Evolutionary conservation across 495 filamentous ascomycete genomes (phyloP).

Genomic region (Talaromyces stipitatus): DNA sequence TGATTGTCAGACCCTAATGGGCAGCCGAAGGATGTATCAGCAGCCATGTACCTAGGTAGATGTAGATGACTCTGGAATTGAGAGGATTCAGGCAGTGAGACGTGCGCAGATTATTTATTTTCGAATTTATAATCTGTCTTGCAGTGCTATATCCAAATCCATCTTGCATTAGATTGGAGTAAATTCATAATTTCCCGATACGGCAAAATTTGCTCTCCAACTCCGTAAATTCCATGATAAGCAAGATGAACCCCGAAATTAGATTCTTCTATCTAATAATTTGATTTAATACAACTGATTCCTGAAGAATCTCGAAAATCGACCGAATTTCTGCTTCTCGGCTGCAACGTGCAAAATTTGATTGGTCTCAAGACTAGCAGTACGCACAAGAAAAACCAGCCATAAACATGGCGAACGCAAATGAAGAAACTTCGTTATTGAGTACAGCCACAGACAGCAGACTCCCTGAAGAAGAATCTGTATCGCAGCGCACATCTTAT

Average conservation of each 20-base stretch:
- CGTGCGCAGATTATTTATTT: neutral
- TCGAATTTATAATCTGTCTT: neutral
- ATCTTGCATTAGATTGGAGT: neutral
- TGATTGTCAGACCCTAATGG: conserved; percentile 14
- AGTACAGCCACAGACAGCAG: too few species aligned
- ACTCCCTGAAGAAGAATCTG: too few species aligned
- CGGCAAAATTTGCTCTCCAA: neutral
- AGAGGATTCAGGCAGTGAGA: neutral
- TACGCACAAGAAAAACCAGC: too few species aligned
- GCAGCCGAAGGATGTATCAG: neutral
- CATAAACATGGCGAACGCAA: too few species aligned
- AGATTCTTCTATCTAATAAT: too few species aligned
- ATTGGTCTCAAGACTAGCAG: too few species aligned
- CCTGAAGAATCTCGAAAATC: too few species aligned
- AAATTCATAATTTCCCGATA: neutral
- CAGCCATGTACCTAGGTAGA: neutral
- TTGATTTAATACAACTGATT: too few species aligned
- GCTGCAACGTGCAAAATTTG: too few species aligned
- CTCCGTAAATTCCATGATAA: neutral
- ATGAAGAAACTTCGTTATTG: too few species aligned
- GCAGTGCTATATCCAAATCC: neutral
- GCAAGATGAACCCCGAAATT: neutral
- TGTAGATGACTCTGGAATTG: neutral
- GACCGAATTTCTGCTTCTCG: too few species aligned
- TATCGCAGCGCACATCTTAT: too few species aligned